Percentiles rank a stretch among this genome's conserved stretches.
Conservation (phyloP, 2,329 filamentous ascomycete species). For the Claviceps quebecensis region DNA sequence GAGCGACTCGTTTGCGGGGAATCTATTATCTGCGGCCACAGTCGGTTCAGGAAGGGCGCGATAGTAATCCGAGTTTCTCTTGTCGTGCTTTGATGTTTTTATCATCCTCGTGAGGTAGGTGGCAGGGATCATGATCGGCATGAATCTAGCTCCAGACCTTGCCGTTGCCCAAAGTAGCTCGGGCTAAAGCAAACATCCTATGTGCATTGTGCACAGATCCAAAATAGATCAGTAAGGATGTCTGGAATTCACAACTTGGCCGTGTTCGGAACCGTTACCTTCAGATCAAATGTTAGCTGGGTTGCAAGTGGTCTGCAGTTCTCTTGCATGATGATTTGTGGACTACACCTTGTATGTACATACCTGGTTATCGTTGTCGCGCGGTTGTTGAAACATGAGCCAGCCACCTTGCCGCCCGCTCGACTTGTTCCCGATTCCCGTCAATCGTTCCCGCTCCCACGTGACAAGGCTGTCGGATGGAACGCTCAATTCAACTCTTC, state of each 20-base stretch:
- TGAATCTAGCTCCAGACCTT: background rate
- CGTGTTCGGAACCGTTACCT: background rate
- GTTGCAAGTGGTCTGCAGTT: background rate
- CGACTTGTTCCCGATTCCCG: background rate
- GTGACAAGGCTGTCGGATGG: conserved; percentile 4
- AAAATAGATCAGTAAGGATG: background rate
- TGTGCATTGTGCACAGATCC: background rate
- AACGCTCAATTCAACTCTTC: background rate
- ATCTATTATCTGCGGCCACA: conserved; percentile 20
- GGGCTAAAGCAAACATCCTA: background rate
- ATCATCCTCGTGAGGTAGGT: background rate
- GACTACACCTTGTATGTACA: background rate
- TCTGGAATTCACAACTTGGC: background rate
- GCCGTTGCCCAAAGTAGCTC: background rate
- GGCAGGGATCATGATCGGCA: background rate
- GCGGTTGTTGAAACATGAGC: background rate
- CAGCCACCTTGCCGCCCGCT: background rate
- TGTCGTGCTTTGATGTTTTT: background rate
- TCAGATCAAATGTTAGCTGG: background rate
- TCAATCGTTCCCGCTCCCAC: background rate
- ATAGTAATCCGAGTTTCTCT: background rate
- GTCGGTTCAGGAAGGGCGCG: background rate
- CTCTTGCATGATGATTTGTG: background rate
- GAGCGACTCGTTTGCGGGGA: conserved; percentile 31
- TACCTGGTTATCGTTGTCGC: too few species aligned